phyloP scores from a whole-genome alignment of 805 yeast genomes.

The Peterozyma toletana region DNA sequence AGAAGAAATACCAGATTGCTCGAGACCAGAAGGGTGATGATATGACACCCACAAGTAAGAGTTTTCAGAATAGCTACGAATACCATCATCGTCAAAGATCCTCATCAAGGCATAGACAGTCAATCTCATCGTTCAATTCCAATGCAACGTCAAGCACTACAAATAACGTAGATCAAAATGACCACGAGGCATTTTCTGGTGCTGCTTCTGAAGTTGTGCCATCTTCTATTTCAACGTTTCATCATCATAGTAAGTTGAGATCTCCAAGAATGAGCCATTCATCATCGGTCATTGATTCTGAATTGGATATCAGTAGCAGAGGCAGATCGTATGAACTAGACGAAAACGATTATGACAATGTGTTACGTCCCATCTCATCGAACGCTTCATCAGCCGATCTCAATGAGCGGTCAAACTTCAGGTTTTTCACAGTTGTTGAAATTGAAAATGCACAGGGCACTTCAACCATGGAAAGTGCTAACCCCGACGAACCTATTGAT shows the following conservation, averaged over 20 bases:
- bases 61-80: no score
- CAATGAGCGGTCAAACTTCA: slow-evolving; percentile 43
- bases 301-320: neutral
- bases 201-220: slow-evolving; percentile 73
- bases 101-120: slow-evolving; percentile 23
- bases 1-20: no score
- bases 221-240: slow-evolving; percentile 70
- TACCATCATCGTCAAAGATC: slow-evolving; percentile 7
- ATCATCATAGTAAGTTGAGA: slow-evolving; percentile 44
- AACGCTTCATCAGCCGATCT: slow-evolving; percentile 28
- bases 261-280: slow-evolving; percentile 8
- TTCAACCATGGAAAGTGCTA: slow-evolving; percentile 50
- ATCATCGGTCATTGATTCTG: neutral
- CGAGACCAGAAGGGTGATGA: no score
- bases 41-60: no score
- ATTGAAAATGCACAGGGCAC: slow-evolving; percentile 84
- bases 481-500: slow-evolving; percentile 43
- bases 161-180: slow-evolving; percentile 45
- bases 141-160: slow-evolving; percentile 4
- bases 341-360: slow-evolving; percentile 19
- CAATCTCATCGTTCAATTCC: slow-evolving; percentile 16
- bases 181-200: slow-evolving; percentile 68
- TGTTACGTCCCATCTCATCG: slow-evolving; percentile 26
- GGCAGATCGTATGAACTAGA: slow-evolving; percentile 5
- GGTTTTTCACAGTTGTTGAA: slow-evolving; percentile 77